Evolutionary conservation across 2,329 filamentous ascomycete genomes (phyloP).

Genomic region (Orbilia quercus): DNA sequence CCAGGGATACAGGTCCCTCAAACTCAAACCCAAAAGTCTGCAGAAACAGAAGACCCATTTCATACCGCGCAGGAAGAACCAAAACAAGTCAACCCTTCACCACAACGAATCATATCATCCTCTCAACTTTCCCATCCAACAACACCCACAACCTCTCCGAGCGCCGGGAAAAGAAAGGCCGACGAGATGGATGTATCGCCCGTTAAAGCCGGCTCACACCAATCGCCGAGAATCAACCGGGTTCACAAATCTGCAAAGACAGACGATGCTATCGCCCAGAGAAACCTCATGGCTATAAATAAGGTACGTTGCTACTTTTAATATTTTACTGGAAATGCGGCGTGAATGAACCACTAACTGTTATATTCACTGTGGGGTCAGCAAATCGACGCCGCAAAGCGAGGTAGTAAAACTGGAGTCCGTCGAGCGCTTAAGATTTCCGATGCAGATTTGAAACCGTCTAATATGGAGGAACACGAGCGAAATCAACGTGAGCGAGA

Average conservation of each 20-base stretch:
- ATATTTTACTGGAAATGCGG: no score
- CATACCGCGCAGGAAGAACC: not conserved
- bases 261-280: not conserved
- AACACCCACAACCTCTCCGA: conserved; percentile 23
- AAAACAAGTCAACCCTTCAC: not conserved
- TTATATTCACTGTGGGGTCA: no score
- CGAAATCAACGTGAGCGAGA: no score
- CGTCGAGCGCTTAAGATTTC: no score
- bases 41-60: not conserved
- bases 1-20: conserved; percentile 25
- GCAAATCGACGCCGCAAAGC: no score
- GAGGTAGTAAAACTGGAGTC: no score
- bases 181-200: conserved; percentile 30
- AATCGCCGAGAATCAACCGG: conserved; percentile 18
- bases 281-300: not conserved
- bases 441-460: no score
- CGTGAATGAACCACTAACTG: no score
- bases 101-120: conserved; percentile 11
- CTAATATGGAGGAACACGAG: no score
- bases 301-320: not conserved
- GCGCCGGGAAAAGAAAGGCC: conserved; percentile 30
- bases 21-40: conserved; percentile 15
- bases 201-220: conserved; percentile 24
- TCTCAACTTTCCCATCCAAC: conserved; percentile 14
- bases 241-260: conserved; percentile 21